phyloP scores from a whole-genome alignment of 2,329 filamentous ascomycete genomes.

The Epichloe bromicola region DNA sequence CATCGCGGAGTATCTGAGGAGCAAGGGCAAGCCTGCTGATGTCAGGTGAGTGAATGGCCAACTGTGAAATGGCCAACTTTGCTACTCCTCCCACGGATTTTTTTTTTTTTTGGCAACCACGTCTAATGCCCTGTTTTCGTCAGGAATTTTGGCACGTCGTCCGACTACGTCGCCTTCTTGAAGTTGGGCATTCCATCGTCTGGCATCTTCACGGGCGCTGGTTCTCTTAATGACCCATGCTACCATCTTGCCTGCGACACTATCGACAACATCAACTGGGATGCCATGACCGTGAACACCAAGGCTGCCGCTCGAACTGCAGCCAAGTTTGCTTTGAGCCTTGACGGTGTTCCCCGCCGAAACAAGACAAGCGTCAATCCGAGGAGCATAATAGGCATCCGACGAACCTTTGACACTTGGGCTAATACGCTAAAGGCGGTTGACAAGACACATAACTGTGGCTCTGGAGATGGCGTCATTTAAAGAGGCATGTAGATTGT shows the following conservation, averaged over 20 bases:
- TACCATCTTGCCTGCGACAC: conserved; percentile 29
- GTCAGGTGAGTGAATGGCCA: conserved; percentile 10
- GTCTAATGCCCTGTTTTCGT: background rate
- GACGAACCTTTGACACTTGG: conserved; percentile 15
- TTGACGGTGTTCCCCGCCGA: conserved; percentile 22
- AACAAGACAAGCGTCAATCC: conserved; percentile 17
- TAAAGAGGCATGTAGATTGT: background rate
- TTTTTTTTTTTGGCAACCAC: background rate
- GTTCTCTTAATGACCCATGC: conserved; percentile 20
- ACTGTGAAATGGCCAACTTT: background rate
- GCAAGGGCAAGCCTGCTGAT: conserved; percentile 15
- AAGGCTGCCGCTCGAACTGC: conserved; percentile 37
- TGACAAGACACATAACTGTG: conserved; percentile 18
- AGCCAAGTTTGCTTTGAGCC: conserved; percentile 26
- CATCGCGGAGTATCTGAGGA: conserved; percentile 18
- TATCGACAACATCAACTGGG: conserved; percentile 27
- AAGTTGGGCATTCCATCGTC: conserved; percentile 23
- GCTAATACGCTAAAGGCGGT: conserved; percentile 12
- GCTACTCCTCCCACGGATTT: no score
- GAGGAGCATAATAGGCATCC: conserved; percentile 13
- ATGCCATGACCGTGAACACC: conserved; percentile 24
- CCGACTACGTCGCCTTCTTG: conserved; percentile 26
- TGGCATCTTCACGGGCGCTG: conserved; percentile 26
- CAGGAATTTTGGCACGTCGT: conserved; percentile 19
- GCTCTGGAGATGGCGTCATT: conserved; percentile 10